Base-by-base conservation (phyloP, 352 stramenopile genomes). In the Pythium vanterpoolii region DNA sequence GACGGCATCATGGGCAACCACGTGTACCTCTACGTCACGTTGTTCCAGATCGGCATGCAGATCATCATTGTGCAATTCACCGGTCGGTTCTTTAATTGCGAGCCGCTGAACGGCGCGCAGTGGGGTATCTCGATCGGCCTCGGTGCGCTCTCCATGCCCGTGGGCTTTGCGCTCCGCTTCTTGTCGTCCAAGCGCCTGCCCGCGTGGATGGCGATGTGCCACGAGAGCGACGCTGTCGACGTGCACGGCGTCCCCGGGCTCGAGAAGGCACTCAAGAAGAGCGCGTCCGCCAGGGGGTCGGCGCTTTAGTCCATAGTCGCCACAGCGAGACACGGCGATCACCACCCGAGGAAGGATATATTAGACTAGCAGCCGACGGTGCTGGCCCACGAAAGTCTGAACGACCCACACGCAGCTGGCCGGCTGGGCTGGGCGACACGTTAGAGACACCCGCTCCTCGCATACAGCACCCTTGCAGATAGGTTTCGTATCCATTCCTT, bases 61-160 rank as follows among this genome's bases (percentile, higher is more conserved):
- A 60, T 98, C 42, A 46, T 99, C 47, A 98, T 99, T 59, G 91
- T 99, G 13, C 69, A 99, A 70, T 88, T 81, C 43, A 97, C 90
- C n/a, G 95, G 93, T 4, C 53, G 64, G 1, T 86, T 87, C 27
- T 90, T 90, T 67, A 86, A 85, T 48, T 91, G 81, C 56, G 39
- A 45, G 13, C 70, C 69, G 4, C 60, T 93, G 10, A 78, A 68
- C 1, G 70, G 58, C 1, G 51, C 3, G 0, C 74, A 89, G 49
- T 91, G 80, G 76, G 71, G 66, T 0, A 64, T 87, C 30, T 87
- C 57, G n/a, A 85, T 93, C 28, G 62, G 55, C 1, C 48, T 93
- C 2, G 76, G 78, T 1, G 66, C 71, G 0, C 23, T 64, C 1
- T 72, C 79, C 13, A 45, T 89, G 26, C 81, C 83, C 0, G 43